Conservation (phyloP, 1,284 basidiomycete species). For the Irpex rosettiformis region DNA sequence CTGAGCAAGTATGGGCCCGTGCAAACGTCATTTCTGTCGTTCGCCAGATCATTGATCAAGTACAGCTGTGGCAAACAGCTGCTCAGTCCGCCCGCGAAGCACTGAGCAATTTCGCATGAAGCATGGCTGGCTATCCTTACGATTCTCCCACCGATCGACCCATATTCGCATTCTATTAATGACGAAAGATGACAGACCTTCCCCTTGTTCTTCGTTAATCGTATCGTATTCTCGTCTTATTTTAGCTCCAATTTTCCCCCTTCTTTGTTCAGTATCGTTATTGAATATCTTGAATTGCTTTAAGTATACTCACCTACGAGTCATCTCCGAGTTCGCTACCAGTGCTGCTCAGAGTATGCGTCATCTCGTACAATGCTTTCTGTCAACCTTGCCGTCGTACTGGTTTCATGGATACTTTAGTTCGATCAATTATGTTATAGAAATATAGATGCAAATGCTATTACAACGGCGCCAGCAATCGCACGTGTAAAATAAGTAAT, state of each 20-base stretch:
- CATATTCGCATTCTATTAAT: not conserved
- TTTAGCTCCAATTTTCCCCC: not conserved
- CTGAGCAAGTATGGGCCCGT: slow-evolving; percentile 39
- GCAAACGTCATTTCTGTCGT: slow-evolving; percentile 37
- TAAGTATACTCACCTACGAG: not conserved
- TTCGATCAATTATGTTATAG: not conserved
- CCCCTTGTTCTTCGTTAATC: not conserved
- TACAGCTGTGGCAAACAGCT: slow-evolving; percentile 41
- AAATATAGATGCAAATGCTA: not conserved
- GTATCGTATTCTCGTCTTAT: not conserved
- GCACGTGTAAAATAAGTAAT: not conserved
- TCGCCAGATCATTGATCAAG: slow-evolving; percentile 37
- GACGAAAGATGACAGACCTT: not conserved
- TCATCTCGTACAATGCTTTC: not conserved
- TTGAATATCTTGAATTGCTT: not conserved
- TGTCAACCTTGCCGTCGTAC: not conserved
- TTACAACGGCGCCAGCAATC: not conserved
- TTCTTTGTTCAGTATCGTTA: not conserved
- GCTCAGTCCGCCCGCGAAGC: slow-evolving; percentile 22
- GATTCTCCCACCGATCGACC: too few species aligned
- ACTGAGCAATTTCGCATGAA: not conserved
- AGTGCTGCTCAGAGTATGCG: not conserved
- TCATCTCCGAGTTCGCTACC: not conserved
- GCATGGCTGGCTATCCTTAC: not conserved
- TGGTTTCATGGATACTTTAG: not conserved